Percentiles rank a stretch among this genome's conserved stretches.
Conservation (phyloP, 2,329 filamentous ascomycete genomes). For the Saccharata proteae region DNA sequence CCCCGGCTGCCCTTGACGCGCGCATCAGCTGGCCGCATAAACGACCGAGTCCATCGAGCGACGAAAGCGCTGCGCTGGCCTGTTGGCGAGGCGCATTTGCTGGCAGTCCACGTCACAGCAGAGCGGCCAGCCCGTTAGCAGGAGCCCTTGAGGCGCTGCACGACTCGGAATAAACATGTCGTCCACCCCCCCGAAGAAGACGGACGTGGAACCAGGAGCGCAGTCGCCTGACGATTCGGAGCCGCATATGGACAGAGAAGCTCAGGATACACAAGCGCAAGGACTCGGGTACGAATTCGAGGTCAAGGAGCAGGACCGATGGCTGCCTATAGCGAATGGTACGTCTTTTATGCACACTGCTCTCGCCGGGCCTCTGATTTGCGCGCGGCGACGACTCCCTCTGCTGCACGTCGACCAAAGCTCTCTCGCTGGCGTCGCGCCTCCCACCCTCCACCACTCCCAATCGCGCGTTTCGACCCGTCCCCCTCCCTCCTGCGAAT, state of each 20-base stretch:
- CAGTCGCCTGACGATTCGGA: constrained; percentile 85
- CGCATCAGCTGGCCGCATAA: constrained; percentile 18
- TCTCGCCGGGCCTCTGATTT: constrained; percentile 23
- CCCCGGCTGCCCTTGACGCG: constrained; percentile 10
- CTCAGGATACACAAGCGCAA: constrained; percentile 63
- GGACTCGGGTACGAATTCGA: constrained; percentile 84
- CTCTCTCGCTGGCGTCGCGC: constrained; percentile 39
- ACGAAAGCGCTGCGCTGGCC: constrained; percentile 8
- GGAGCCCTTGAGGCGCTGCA: constrained; percentile 29
- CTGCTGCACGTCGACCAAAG: constrained; percentile 26
- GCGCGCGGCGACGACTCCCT: constrained; percentile 18
- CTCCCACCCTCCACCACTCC: constrained; percentile 26
- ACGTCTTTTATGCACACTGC: constrained; percentile 41
- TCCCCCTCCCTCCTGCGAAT: constrained; percentile 36
- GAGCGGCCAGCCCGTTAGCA: constrained; percentile 25
- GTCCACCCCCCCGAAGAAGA: constrained; percentile 78
- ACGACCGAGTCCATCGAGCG: constrained; percentile 14
- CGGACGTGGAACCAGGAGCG: constrained; percentile 79
- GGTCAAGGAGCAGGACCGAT: constrained; percentile 98
- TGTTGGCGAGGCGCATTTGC: constrained; percentile 9
- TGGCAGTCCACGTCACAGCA: constrained; percentile 16
- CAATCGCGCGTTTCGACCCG: constrained; percentile 35
- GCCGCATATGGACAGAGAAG: constrained; percentile 79
- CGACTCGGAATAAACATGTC: constrained; percentile 78
- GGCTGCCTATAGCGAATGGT: constrained; percentile 99